Base-by-base conservation (phyloP, 192 early-diverging fungal genomes). In the Diversispora epigaea region DNA sequence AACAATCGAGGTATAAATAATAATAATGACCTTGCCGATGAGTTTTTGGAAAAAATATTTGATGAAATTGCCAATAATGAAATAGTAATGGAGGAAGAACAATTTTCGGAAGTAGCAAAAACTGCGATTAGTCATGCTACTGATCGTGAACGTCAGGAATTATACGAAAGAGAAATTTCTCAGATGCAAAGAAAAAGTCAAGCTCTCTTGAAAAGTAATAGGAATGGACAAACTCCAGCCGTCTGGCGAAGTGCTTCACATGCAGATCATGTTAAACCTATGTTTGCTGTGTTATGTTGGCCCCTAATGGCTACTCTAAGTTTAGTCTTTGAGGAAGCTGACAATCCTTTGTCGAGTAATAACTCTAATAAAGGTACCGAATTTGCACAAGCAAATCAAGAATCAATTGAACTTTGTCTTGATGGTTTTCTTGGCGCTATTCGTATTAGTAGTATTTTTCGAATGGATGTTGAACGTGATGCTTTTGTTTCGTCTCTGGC, bases 1-100 rank as follows among this genome's bases (percentile, higher is more conserved):
- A 97, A 96, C 73, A 97, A 97, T 85, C 87, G 93, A 25, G 96
- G 96, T 57, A 98, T 98, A 83, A 94, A 96, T 81, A 94, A 95
- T 78, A 92, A 94, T 77, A 82, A 79, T 45, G 90, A 95, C 78
- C 80, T 97, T 76, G 91, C 92, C 6, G 85, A 87, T 32, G 90
- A 88, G 75, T 91, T 90, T 70, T 79, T 98, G 17, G 81, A 77
- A 32, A 80, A 75, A 25, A 95, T 96, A 61, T 98, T 90, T 80
- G 91, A 96, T 65, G 88, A 96, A 71, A 93, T 98, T 46, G 84
- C 80, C 17, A 68, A 41, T 19, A 90, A 96, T 75, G 96, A 98
- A 83, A 98, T 98, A 76, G 91, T 94, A 52, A 87, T 98, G 84
- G 93, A 95, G 78, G 95, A 96, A 70, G 95, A 98, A 68, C 92